phyloP scores from a whole-genome alignment of 208 protist genomes.

The Naegleria gruberi region DNA sequence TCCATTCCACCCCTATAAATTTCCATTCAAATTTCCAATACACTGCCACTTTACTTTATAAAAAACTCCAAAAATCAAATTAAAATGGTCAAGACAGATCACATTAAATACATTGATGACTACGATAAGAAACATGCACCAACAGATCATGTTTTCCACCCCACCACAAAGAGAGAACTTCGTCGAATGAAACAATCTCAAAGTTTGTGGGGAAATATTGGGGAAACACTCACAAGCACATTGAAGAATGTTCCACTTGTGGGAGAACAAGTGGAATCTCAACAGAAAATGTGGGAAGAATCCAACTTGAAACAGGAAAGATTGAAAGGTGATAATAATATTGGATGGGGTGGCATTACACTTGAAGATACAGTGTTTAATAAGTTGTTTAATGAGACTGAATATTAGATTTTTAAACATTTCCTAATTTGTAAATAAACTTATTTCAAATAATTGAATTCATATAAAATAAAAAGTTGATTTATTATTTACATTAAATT shows the following conservation, averaged over 20 bases:
- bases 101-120: neutral
- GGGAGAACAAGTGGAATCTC: neutral
- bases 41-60: too few species aligned
- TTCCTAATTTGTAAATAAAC: too few species aligned
- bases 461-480: too few species aligned
- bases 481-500: too few species aligned
- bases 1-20: too few species aligned
- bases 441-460: too few species aligned
- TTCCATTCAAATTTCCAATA: too few species aligned
- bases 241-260: neutral
- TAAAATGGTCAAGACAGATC: neutral
- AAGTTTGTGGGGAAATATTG: neutral
- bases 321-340: neutral
- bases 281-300: neutral
- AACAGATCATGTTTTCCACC: neutral
- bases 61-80: too few species aligned
- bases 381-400: neutral
- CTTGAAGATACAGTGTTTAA: neutral
- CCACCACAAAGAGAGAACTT: neutral
- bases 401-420: neutral
- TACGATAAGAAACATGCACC: neutral
- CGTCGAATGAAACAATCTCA: neutral
- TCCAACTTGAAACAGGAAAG: neutral
- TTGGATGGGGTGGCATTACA: neutral
- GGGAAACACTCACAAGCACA: neutral